Evolutionary conservation across 1,139 yeast species (phyloP), one percentile per base, ranked within the genome.

Genomic region (Saccharomyces hybrid): DNA sequence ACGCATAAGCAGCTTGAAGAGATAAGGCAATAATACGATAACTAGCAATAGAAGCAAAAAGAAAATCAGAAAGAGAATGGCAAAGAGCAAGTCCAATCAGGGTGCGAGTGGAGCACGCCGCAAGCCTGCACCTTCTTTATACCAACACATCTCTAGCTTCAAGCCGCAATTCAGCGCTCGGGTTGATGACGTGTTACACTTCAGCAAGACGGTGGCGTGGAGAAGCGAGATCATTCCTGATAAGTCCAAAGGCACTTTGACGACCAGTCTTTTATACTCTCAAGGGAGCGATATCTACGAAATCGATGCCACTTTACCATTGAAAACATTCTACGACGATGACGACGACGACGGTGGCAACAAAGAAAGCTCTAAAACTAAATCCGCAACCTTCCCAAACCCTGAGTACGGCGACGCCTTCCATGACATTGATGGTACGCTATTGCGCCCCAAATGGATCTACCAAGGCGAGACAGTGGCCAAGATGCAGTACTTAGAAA

Each of bases 111-210:
- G 44, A 38, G 24, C 21, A 16, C 44, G 44, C 44, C 44, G 24
- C 19, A 38, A 38, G 16, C 44, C 44, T 7, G 24, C 44, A 38
- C 44, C 95, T 26, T 77, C 89, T 61, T 74, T 93, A 52, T 93
- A 93, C 52, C 66, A 66, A 55, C 71, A 67, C 56, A 64, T 72
- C 21, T 88, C 69, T 75, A 87, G 59, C 79, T 88, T 64, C 80
- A 88, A 59, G 81, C 96, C 47, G 77, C 81, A 59, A 81, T 88
- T 21, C 50, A 56, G 60, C 8, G 57, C 61, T 9, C 56, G 63
- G 42, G 61, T 61, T 14, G 67, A 62, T 32, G 59, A 60, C 47
- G 56, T 54, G 3, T 34, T 55, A 9, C 59, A 59, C 24, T 59
- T 58, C 21, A 59, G 56, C 16, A 64, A 65, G 52, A 60, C 63